phyloP scores from a whole-genome alignment of 768 basidiomycete genomes.

The Leccinum pellstonianum region DNA sequence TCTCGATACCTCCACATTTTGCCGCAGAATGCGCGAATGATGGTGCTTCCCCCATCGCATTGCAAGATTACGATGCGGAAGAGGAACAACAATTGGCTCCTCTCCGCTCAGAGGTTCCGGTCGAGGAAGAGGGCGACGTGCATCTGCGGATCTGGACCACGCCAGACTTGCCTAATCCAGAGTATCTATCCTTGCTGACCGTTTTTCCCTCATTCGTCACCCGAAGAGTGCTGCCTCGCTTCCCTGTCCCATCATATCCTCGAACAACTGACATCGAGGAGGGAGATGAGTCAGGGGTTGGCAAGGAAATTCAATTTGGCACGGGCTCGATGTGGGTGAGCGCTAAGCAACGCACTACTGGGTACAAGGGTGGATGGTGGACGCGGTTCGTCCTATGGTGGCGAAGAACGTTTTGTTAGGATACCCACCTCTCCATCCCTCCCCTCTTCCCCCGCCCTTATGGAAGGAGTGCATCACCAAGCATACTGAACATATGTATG shows the following conservation, averaged over 20 bases:
- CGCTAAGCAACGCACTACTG: slow-evolving; percentile 52
- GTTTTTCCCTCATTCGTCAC: slow-evolving; percentile 80
- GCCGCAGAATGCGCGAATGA: slow-evolving; percentile 41
- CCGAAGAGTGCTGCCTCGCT: slow-evolving; percentile 68
- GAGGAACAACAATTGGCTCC: slow-evolving; percentile 36
- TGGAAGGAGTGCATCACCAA: slow-evolving; percentile 11
- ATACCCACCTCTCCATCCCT: slow-evolving; percentile 16
- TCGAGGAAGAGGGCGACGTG: slow-evolving; percentile 41
- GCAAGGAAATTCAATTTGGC: slow-evolving; percentile 64
- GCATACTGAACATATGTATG: slow-evolving; percentile 37
- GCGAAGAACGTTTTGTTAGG: slow-evolving; percentile 72
- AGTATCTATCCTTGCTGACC: slow-evolving; percentile 63
- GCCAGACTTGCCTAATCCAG: slow-evolving; percentile 76
- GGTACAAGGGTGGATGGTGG: slow-evolving; percentile 81
- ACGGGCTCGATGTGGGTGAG: slow-evolving; percentile 87
- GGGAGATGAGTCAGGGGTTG: slow-evolving; percentile 54
- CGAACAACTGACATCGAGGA: slow-evolving; percentile 65
- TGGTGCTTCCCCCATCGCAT: slow-evolving; percentile 38
- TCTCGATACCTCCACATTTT: slow-evolving; percentile 32
- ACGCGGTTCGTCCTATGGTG: slow-evolving; percentile 77
- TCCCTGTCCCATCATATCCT: slow-evolving; percentile 43
- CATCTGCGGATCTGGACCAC: slow-evolving; percentile 78
- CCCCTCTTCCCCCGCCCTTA: slow-evolving; percentile 1
- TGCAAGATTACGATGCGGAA: slow-evolving; percentile 29
- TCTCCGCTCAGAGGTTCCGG: slow-evolving; percentile 33